phyloP scores from a whole-genome alignment of 169 alveolate genomes.

The Cryptosporidium baileyi region DNA sequence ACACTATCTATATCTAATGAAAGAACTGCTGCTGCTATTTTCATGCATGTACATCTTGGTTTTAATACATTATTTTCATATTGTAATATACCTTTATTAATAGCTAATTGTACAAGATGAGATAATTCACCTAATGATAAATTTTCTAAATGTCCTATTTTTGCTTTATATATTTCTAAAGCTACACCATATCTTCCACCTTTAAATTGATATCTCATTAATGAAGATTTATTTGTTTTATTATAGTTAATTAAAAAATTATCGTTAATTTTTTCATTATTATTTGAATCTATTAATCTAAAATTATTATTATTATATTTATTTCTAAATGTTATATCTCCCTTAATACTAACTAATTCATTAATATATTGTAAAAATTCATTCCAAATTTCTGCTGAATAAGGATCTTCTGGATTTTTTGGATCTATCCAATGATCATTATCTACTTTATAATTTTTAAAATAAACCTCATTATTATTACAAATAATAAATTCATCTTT shows the following conservation, averaged over 20 bases:
- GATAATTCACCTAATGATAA: constrained; percentile 17
- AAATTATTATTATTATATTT: too few relatives aligned
- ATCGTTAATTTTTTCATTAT: not conserved
- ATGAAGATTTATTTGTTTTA: not conserved
- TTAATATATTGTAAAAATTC: constrained; percentile 13
- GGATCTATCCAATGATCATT: constrained; percentile 34
- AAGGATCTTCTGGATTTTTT: constrained; percentile 27
- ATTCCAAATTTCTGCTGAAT: constrained; percentile 17
- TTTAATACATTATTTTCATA: constrained; percentile 11
- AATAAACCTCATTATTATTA: not conserved
- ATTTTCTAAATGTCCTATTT: not conserved
- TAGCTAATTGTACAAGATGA: constrained; percentile 44
- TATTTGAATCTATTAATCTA: not conserved
- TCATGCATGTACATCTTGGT: constrained; percentile 19
- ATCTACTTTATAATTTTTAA: not conserved
- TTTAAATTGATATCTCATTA: constrained; percentile 15
- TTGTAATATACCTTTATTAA: constrained; percentile 12
- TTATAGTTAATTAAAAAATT: not conserved
- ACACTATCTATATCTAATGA: not conserved
- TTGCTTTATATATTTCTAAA: constrained; percentile 17
- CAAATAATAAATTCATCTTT: constrained; percentile 1
- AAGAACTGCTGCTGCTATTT: constrained; percentile 29
- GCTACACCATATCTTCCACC: constrained; percentile 59
- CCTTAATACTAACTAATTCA: not conserved
- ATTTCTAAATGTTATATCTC: too few relatives aligned